A percentile compares a stretch with the other conserved stretches of the same genome.
phyloP scores from a whole-genome alignment of 306 rosid genomes.

The Dalbergia cultrata region DNA sequence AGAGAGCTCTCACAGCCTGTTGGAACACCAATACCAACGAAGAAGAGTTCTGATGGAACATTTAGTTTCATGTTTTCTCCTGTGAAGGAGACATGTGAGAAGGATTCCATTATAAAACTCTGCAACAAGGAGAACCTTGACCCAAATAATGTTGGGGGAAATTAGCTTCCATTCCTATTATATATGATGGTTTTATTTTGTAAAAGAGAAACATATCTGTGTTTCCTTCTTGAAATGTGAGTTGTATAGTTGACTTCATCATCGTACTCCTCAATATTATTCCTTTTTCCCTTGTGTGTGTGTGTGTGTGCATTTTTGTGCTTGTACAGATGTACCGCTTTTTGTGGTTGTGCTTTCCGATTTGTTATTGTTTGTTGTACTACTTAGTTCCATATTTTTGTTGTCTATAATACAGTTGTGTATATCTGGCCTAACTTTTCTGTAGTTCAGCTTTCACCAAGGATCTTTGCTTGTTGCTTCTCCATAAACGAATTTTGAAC shows the following conservation, averaged over 20 bases:
- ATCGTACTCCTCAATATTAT: neutral
- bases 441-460: too few relatives aligned
- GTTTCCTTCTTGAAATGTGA: conserved; percentile 48
- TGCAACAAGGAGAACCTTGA: conserved; percentile 62
- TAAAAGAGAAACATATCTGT: conserved; percentile 11
- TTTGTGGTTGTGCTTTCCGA: too few relatives aligned
- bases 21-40: conserved; percentile 57
- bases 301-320: too few relatives aligned
- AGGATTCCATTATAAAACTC: conserved; percentile 42
- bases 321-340: neutral
- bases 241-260: neutral
- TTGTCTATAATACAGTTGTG: neutral
- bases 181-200: conserved; percentile 30
- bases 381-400: neutral
- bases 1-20: conserved; percentile 80
- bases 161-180: conserved; percentile 41
- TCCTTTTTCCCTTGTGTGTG: neutral
- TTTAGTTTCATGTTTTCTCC: conserved; percentile 49
- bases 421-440: too few relatives aligned
- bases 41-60: conserved; percentile 50
- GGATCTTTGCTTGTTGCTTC: too few relatives aligned
- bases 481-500: neutral
- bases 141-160: conserved; percentile 47
- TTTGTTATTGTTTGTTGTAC: conserved; percentile 5
- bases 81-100: conserved; percentile 45